Evolutionary conservation across 2,329 filamentous ascomycete genomes (phyloP), one percentile per base, ranked within the genome.

Genomic region (Curvularia sp.): DNA sequence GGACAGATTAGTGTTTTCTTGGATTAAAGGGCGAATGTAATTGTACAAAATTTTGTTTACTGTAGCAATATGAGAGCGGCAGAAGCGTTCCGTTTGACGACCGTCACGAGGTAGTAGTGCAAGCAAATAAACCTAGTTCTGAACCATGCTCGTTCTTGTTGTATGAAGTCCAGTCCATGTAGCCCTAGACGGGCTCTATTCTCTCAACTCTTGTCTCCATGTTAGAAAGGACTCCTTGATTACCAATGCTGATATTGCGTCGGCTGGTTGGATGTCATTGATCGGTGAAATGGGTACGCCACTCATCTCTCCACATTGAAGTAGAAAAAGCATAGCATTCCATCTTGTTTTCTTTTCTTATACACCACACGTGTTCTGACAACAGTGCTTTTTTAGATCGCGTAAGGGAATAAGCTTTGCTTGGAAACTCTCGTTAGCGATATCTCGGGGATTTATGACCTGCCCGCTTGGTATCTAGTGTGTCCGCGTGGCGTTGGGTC

Each of bases 31-130:
- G 24, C 4, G n/a, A 9, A 41, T 20, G n/a, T 20, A 41, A 4
- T n/a, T 41, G 35, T 50, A 31, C 24, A 50, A 33, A 35, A 3
- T 35, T 35, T 15, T 31, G 13, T 18, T 38, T 38, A n/a, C 35
- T 38, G 35, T 38, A 22, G 15, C 22, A 24, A 12, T 26, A 30
- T 20, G 48, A 30, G 33, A 15, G 33, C 33, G 35, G n/a, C n/a
- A 41, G 28, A 30, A 26, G 24, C 26, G 35, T 41, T 50, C 35
- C 35, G 35, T 50, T 39, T 8, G 28, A 50, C 48, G 35, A 50
- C 26, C 35, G 33, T 50, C 15, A 50, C 24, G 48, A 50, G 35
- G 35, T 38, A 50, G 30, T 41, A 38, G 46, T 48, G 15, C 30
- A 31, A 31, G 15, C 35, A 35, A 35, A n/a, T n/a, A 15, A 44